Evolutionary conservation across 2,329 filamentous ascomycete species (phyloP), one percentile per base, ranked within the genome.

Genomic region (Immersiporthe knoxdaviesiana): DNA sequence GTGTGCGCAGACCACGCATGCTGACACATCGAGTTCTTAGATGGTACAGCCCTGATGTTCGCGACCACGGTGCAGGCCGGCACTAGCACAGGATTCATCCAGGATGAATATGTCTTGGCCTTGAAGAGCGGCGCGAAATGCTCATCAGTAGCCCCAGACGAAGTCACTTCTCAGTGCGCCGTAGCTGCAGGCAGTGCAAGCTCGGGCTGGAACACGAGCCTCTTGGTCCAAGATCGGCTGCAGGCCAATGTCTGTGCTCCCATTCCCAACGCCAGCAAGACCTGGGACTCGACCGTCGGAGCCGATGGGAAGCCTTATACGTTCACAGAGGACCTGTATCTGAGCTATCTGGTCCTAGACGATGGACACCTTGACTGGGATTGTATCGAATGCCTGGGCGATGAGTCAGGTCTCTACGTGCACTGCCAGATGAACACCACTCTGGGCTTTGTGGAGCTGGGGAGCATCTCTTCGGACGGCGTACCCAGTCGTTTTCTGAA

Each of bases 291-390:
- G 16, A 52, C 63, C 16, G 47, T 59, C 8, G 44, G 52, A 18
- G 12, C 30, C 18, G 18, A 7, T 12, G 64, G 63, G 62, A 37
- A 44, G 30, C 63, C 67, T 4, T 41, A 52, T 24, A 66, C 47
- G n/a, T 68, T 68, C 67, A 66, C 54, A 12, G 67, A 68, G n/a
- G 62, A 68, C 18, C 30, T 66, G 16, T 68, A 68, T n/a, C 18
- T 68, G 18, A 32, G 62, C 37, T 21, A 61, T 32, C 16, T 14
- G 14, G 41, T 30, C 12, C 16, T 44, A 2, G 14, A 32, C 52
- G 4, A 7, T 16, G 8, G 12, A 7, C 1, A 2, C 54, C 8
- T 7, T 10, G 1, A 32, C 18, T 68, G 66, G 60, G 30, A 5
- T 0, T 68, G 66, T 50, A 27, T 4, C 24, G 35, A 12, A 1